Evolutionary conservation across 2,329 filamentous ascomycete species (phyloP).

Genomic region (Penicillium sp.): DNA sequence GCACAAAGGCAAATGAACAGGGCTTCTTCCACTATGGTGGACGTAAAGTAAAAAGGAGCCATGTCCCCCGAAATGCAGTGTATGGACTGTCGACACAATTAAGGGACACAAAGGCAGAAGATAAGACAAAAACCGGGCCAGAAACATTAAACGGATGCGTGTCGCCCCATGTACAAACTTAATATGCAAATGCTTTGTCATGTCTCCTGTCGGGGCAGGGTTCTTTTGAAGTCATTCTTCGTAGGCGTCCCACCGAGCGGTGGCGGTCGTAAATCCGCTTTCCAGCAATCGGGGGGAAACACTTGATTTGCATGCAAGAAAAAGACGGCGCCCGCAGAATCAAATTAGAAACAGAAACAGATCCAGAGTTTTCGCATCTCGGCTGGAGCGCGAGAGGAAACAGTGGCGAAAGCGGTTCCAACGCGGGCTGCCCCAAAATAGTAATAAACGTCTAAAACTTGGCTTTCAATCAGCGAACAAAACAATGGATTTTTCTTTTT

Average conservation of each 20-base stretch:
- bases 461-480: slow-evolving; percentile 37
- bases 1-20: background rate
- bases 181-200: slow-evolving; percentile 40
- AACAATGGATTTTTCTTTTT: slow-evolving; percentile 28
- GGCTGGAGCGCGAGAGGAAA: background rate
- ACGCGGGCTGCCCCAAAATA: slow-evolving; percentile 40
- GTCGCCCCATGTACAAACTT: slow-evolving; percentile 33
- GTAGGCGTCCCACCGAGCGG: slow-evolving; percentile 31
- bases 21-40: background rate
- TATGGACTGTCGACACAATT: background rate
- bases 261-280: slow-evolving; percentile 26
- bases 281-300: slow-evolving; percentile 20
- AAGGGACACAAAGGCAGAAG: slow-evolving; percentile 9
- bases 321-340: slow-evolving; percentile 18
- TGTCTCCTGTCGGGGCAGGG: slow-evolving; percentile 32
- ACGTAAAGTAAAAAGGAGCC: background rate
- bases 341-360: slow-evolving; percentile 12
- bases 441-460: slow-evolving; percentile 41
- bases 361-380: slow-evolving; percentile 11
- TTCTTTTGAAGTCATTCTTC: slow-evolving; percentile 35
- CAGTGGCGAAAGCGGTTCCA: slow-evolving; percentile 24
- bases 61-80: background rate
- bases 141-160: slow-evolving; percentile 31
- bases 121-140: slow-evolving; percentile 14
- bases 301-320: slow-evolving; percentile 27